phyloP scores from a whole-genome alignment of 805 yeast species.

The Kockiozyma suomiensis region DNA sequence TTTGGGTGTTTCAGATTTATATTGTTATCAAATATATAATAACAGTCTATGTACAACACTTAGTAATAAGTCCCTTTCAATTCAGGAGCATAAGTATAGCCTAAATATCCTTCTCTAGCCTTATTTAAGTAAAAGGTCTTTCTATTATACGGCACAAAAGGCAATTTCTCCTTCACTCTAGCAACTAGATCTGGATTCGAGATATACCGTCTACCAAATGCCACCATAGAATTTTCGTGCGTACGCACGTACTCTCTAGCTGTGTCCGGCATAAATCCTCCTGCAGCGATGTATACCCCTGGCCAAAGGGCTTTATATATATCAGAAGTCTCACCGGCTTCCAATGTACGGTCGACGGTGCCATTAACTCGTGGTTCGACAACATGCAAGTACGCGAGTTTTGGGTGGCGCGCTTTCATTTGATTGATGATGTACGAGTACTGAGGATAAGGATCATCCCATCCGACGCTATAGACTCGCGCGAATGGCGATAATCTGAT shows the following conservation, averaged over 20 bases:
- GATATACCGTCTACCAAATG: conserved; percentile 53
- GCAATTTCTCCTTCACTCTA: conserved; percentile 48
- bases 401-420: conserved; percentile 46
- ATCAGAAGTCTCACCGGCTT: conserved; percentile 4
- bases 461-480: conserved; percentile 39
- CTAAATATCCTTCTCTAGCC: conserved; percentile 17
- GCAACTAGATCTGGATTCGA: conserved; percentile 59
- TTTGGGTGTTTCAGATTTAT: no score
- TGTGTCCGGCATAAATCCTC: conserved; percentile 29
- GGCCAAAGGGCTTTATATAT: conserved; percentile 17
- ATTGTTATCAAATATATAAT: background rate
- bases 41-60: no score
- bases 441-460: conserved; percentile 45
- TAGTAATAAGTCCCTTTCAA: conserved; percentile 18
- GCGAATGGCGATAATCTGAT: conserved; percentile 48
- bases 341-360: conserved; percentile 21
- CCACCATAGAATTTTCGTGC: conserved; percentile 39
- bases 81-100: conserved; percentile 14
- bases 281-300: conserved; percentile 32
- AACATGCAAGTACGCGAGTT: conserved; percentile 48
- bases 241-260: conserved; percentile 15
- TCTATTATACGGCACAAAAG: conserved; percentile 52
- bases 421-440: conserved; percentile 49
- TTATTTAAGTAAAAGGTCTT: conserved; percentile 48
- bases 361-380: conserved; percentile 51